Percentiles rank a stretch among this genome's conserved stretches.
phyloP scores from a whole-genome alignment of 1,139 yeast genomes.

The Casaregolazyma lundiana region DNA sequence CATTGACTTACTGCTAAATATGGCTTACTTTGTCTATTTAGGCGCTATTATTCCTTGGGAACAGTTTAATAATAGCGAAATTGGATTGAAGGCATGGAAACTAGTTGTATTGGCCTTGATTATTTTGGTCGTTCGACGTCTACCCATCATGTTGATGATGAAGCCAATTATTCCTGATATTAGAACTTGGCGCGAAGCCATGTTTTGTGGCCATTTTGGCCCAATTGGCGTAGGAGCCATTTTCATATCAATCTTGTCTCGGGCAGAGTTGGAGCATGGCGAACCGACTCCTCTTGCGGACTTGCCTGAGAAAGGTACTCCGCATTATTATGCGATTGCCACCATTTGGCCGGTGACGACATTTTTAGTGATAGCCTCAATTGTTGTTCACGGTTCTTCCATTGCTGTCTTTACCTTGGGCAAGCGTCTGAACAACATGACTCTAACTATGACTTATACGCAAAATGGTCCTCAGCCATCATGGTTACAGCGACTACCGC shows the following conservation, averaged over 20 bases:
- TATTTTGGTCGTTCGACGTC: conserved; percentile 76
- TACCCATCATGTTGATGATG: conserved; percentile 78
- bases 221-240: conserved; percentile 98
- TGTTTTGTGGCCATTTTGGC: conserved; percentile 96
- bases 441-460: conserved; percentile 88
- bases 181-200: conserved; percentile 90
- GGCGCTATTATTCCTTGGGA: conserved; percentile 96
- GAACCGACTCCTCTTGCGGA: conserved; percentile 58
- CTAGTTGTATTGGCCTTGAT: conserved; percentile 73
- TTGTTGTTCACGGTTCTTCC: conserved; percentile 92
- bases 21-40: conserved; percentile 86
- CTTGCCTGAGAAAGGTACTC: conserved; percentile 50
- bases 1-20: conserved; percentile 66
- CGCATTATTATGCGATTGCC: conserved; percentile 67
- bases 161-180: conserved; percentile 89
- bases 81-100: conserved; percentile 84
- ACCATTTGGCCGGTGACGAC: conserved; percentile 88
- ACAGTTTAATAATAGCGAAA: conserved; percentile 57
- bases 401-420: conserved; percentile 92
- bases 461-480: conserved; percentile 61
- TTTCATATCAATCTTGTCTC: conserved; percentile 81
- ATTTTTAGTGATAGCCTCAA: conserved; percentile 79
- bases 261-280: conserved; percentile 67
- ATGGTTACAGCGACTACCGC: conserved; percentile 87
- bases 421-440: conserved; percentile 83